Base-by-base conservation (phyloP, 306 rosid species). In the Dryas alaskensis region DNA sequence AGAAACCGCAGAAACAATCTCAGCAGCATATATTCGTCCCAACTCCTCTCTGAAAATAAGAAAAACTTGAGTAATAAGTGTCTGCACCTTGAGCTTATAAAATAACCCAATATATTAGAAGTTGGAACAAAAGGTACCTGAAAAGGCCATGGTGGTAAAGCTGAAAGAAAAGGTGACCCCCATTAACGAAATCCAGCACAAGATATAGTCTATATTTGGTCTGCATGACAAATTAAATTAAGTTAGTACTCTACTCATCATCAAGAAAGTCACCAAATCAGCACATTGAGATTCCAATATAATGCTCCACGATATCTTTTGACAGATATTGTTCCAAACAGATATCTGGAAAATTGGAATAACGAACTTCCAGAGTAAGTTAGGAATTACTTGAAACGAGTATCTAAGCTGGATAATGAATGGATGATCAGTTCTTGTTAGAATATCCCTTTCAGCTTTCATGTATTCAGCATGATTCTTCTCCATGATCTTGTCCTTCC, bases 101-200 rank as follows among this genome's bases (percentile, higher is more conserved):
- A 76, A 70, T 63, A 53, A 60, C 72, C 67, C 48, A 31, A 62
- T 17, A 45, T 2, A 53, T 25, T 7, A 17, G 1, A 44, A 31
- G 40, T 67, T 53, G 57, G 77, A 74, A 57, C 39, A 43, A 67
- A 75, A 39, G 59, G 9, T 80, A 93, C 97, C 98, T 86, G 81
- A 93, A 93, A 80, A 93, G 96, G 58, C 98, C 98, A 11, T 93
- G 97, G 81, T 86, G 90, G 79, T 93, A 91, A 60, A 93, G 97
- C 84, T 93, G 98, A 81, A 93, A 93, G 88, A 93, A 93, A 42
- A 93, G 97, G 84, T 93, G 98, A 14, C 98, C 98, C 49, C 98
- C 96, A 75, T 93, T 93, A 46, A 91, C 96, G 7, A 93, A 93
- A 87, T 93, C 97, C 82, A 93, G 88, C 85, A 93, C 98, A 61